These are phyloP conservation scores for Microdochium bolleyi DNA, from an alignment of 2,329 filamentous ascomycete genomes.

Conservation along the genomic window DNA sequence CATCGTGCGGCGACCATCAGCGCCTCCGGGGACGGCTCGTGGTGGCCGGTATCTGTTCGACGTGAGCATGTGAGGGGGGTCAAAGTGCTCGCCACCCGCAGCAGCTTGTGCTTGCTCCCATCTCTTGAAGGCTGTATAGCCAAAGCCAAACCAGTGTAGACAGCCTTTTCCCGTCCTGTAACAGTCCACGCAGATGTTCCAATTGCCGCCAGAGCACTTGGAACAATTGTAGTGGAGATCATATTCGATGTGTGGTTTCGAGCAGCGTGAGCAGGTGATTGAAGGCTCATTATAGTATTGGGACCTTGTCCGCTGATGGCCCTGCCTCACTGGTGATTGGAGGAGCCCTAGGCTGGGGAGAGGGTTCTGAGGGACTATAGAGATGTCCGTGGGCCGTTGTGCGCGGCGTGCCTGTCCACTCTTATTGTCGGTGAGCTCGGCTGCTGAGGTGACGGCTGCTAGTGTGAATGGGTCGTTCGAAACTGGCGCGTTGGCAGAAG, in stretches of 20 bases:
- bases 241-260: conserved; percentile 68
- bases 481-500: conserved; percentile 6
- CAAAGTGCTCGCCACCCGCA: conserved; percentile 27
- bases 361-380: conserved; percentile 24
- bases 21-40: conserved; percentile 37
- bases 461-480: conserved; percentile 9
- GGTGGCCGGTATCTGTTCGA: conserved; percentile 49
- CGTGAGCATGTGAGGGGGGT: conserved; percentile 49
- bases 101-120: conserved; percentile 49
- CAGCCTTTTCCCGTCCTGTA: conserved; percentile 74
- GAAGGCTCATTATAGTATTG: conserved; percentile 61
- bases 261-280: conserved; percentile 66
- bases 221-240: conserved; percentile 78
- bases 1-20: conserved; percentile 47
- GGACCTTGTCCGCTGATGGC: conserved; percentile 32
- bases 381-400: conserved; percentile 29
- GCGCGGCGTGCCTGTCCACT: conserved; percentile 12
- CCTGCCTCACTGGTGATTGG: conserved; percentile 11
- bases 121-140: conserved; percentile 58
- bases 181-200: conserved; percentile 74
- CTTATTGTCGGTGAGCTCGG: not conserved
- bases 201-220: conserved; percentile 61
- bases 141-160: conserved; percentile 83
- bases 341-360: conserved; percentile 20
- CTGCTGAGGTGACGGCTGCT: not conserved